Evolutionary conservation across 1,284 basidiomycete genomes (phyloP), one percentile per base, ranked within the genome.

Genomic region (Hemileia vastatrix): DNA sequence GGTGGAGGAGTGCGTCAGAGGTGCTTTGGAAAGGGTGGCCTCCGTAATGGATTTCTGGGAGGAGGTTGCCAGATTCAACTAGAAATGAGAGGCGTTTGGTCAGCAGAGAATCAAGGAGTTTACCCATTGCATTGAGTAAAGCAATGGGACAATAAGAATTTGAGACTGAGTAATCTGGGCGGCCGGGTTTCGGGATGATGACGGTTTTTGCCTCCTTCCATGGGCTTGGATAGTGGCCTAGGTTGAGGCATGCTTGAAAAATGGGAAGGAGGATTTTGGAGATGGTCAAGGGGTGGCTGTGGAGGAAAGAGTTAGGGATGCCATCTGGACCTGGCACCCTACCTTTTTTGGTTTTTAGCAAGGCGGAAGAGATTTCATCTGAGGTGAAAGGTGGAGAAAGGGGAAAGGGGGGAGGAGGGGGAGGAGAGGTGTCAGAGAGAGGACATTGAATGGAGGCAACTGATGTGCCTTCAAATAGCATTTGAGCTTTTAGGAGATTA

Each of bases 11-110:
- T 1, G 48, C 57, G 13, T 51, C 32, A 24, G 50, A 18, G 11
- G 33, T 58, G 21, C 27, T n/a, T 13, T 31, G 21, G 8, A 8
- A 8, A 9, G 21, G 19, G 33, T 48, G 23, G 18, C 57, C 57
- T 32, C 57, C 49, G 31, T 51, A 49, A 36, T 58, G 57, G 31
- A 18, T 36, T 51, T 32, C 13, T 11, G 57, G n/a, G 6, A 51
- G 8, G 11, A 43, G 13, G 11, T 58, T 40, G 27, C n/a, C 23
- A 6, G 15, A 33, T 50, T 51, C 49, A 21, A 50, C 57, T 50
- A 48, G 44, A 48, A 31, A 45, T 27, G 33, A 43, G 21, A 59
- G 43, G 18, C 49, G 32, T 18, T 51, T 53, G 9, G 33, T 59
- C 2, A 59, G 13, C 3, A 59, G 3, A 4, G 13, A 24, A 44